Evolutionary conservation across 2,329 filamentous ascomycete genomes (phyloP).

Genomic region (Whalleya microplaca): DNA sequence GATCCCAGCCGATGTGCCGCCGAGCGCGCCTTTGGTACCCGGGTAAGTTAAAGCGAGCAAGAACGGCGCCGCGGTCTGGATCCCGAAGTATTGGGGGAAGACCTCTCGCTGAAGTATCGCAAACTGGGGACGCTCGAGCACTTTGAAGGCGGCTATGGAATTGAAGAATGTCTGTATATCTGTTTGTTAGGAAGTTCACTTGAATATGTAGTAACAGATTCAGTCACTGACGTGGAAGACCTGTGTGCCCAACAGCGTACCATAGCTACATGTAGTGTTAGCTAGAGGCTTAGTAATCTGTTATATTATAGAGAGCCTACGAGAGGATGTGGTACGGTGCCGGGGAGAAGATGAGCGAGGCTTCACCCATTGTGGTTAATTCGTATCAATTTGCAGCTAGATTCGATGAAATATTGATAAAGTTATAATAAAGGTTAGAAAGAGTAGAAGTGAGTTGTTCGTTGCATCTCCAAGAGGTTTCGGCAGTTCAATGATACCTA

Average conservation of each 20-base stretch:
- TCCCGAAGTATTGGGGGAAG: slow-evolving; percentile 86
- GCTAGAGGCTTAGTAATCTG: not conserved
- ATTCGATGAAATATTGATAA: not conserved
- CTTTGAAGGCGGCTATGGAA: slow-evolving; percentile 75
- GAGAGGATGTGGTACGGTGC: slow-evolving; percentile 78
- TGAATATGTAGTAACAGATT: not conserved
- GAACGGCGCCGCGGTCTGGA: slow-evolving; percentile 77
- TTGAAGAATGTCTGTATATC: slow-evolving; percentile 70
- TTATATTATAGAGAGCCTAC: slow-evolving; percentile 48
- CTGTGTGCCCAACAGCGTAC: slow-evolving; percentile 82
- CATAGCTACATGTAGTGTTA: slow-evolving; percentile 64
- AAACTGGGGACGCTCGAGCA: slow-evolving; percentile 80
- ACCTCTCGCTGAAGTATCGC: slow-evolving; percentile 76
- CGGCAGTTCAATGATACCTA: slow-evolving; percentile 1
- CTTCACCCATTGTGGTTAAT: slow-evolving; percentile 43
- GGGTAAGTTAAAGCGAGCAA: slow-evolving; percentile 81
- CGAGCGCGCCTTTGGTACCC: slow-evolving; percentile 47
- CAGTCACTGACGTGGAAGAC: slow-evolving; percentile 72
- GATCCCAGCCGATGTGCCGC: slow-evolving; percentile 49
- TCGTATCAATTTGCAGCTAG: not conserved
- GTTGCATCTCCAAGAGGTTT: not conserved
- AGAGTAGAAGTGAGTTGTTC: slow-evolving; percentile 3
- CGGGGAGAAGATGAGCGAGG: slow-evolving; percentile 61
- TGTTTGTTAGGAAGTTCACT: slow-evolving; percentile 6
- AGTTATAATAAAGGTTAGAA: not conserved